Evolutionary conservation across 768 basidiomycete genomes (phyloP).

Genomic region (Psilocybe cyanescens): DNA sequence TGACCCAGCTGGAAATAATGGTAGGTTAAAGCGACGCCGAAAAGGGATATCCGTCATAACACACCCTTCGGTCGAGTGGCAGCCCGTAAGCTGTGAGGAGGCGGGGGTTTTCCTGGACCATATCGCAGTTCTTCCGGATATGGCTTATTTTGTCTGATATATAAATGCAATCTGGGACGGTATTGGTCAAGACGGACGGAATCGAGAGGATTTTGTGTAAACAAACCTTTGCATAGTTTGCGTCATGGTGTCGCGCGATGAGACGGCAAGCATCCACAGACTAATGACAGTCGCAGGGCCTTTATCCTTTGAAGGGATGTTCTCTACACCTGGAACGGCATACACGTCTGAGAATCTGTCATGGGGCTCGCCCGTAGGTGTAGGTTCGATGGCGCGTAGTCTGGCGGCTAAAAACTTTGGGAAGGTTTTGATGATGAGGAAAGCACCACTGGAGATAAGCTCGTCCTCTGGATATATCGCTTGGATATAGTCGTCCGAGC

Average conservation of each 20-base stretch:
- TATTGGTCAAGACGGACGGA: background rate
- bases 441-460: constrained; percentile 61
- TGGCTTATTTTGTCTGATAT: constrained; percentile 63
- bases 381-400: constrained; percentile 39
- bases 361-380: constrained; percentile 30
- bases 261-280: constrained; percentile 76
- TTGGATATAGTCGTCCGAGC: constrained; percentile 77
- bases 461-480: constrained; percentile 81
- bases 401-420: constrained; percentile 65
- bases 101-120: constrained; percentile 68
- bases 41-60: background rate
- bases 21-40: background rate
- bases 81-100: constrained; percentile 43
- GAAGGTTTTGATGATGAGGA: constrained; percentile 76
- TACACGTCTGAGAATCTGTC: constrained; percentile 58
- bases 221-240: constrained; percentile 71
- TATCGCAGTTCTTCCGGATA: constrained; percentile 78
- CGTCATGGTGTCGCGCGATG: constrained; percentile 71
- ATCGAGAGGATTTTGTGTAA: background rate
- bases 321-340: constrained; percentile 47
- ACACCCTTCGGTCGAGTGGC: constrained; percentile 30
- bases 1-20: constrained; percentile 2
- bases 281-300: constrained; percentile 64
- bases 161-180: constrained; percentile 58
- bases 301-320: constrained; percentile 51